Evolutionary conservation across 441 rosid species (phyloP), one percentile per base, ranked within the genome.

Genomic region (Erodium moschatum): DNA sequence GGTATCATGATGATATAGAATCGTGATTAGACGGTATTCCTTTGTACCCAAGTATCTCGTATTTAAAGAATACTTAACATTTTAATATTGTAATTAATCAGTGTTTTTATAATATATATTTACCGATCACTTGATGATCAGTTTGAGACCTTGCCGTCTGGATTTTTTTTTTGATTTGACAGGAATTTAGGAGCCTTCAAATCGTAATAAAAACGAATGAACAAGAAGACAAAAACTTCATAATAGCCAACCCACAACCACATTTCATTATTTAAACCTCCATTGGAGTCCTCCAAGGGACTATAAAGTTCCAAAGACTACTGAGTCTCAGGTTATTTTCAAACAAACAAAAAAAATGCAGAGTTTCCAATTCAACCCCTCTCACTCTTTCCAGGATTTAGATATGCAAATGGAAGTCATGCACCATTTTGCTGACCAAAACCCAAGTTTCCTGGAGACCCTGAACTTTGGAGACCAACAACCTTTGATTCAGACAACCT

Each of bases 331-430:
- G 63, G 63, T 56, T 46, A n/a, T n/a, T 56, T 56, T 8, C 42
- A 38, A 38, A 38, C 42, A 5, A 5, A 38, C 8, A 38, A 19
- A 56, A 56, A 19, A 56, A 19, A 56, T 56, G 63, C 63, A 56
- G 63, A 56, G 11, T 56, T 13, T 46, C 54, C n/a, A 46, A 13
- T 56, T 56, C 63, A 56, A 56, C 12, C 63, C 27, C 11, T 56
- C 63, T 10, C 63, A 18, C 27, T 20, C 21, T 2, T 20, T 56
- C 63, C 63, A 56, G 18, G 63, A 56, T 20, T 19, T 56, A 19
- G 63, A 56, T 9, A 18, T 56, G 27, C 63, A 56, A 56, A 56
- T 56, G 63, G 63, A 56, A 56, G 63, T 56, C 63, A 56, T 56
- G 10, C 21, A 56, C 63, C 63, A 56, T 8, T 56, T 56, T 56